Evolutionary conservation across 2,329 filamentous ascomycete genomes (phyloP).

Genomic region (Pseudocercospora eumusae): DNA sequence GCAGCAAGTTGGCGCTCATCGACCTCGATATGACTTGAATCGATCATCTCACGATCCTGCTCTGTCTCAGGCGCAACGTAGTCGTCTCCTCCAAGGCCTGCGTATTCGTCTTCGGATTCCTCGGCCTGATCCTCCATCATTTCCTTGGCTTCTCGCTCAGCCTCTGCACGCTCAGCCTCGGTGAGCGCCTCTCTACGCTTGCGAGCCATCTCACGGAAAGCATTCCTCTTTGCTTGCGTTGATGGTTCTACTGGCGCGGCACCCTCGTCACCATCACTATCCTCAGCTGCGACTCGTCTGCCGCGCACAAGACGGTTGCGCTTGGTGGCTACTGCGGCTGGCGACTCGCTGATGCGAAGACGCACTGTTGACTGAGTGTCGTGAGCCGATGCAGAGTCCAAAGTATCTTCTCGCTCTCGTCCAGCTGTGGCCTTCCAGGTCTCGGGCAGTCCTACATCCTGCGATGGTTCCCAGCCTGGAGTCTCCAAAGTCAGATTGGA

Average conservation of each 20-base stretch:
- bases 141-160: conserved; percentile 77
- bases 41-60: conserved; percentile 83
- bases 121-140: conserved; percentile 93
- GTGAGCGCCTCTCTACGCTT: conserved; percentile 54
- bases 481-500: conserved; percentile 35
- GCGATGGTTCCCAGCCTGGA: conserved; percentile 41
- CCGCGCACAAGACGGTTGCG: conserved; percentile 57
- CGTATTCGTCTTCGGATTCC: conserved; percentile 98
- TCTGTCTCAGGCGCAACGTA: conserved; percentile 73
- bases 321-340: conserved; percentile 42
- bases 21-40: conserved; percentile 72
- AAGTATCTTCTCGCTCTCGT: conserved; percentile 25
- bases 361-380: conserved; percentile 39
- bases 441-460: conserved; percentile 37
- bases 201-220: conserved; percentile 72
- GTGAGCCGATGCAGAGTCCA: conserved; percentile 27
- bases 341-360: conserved; percentile 39
- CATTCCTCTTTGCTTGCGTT: conserved; percentile 47
- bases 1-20: conserved; percentile 82
- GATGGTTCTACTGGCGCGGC: conserved; percentile 41
- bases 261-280: conserved; percentile 41
- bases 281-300: conserved; percentile 47
- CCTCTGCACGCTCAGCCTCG: conserved; percentile 48
- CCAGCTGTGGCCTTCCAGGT: conserved; percentile 29
- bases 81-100: conserved; percentile 88